Percentiles rank a stretch among this genome's conserved stretches.
These are phyloP conservation scores for Leavenworthia alabamica DNA, from an alignment of 345 rosid genomes.

Conservation along the genomic window DNA sequence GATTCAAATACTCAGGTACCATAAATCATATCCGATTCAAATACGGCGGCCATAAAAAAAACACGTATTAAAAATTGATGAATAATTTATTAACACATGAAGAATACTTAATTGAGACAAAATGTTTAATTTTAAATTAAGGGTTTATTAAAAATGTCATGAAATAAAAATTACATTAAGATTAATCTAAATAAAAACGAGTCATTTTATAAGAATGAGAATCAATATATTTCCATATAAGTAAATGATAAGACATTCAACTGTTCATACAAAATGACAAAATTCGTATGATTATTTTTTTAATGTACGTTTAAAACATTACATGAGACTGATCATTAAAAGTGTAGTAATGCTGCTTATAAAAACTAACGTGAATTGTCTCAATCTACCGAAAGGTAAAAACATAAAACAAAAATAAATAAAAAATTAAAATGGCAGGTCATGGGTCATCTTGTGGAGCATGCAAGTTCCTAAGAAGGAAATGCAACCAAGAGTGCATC, in stretches of 20 bases:
- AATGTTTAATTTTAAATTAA: no score
- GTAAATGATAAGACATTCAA: not conserved
- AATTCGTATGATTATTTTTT: not conserved
- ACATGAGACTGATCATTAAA: not conserved
- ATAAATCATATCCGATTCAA: not conserved
- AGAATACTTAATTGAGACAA: no score
- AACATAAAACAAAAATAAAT: not conserved
- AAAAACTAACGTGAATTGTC: constrained; percentile 14
- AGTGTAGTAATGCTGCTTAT: constrained; percentile 23
- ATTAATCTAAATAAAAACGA: not conserved
- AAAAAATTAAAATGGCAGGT: constrained; percentile 7
- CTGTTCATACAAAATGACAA: not conserved
- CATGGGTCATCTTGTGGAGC: constrained; percentile 57
- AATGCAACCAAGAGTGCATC: constrained; percentile 46
- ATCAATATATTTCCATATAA: no score
- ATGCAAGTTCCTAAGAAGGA: constrained; percentile 56
- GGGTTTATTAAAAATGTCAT: not conserved
- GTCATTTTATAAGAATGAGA: not conserved
- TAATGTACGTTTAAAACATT: not conserved
- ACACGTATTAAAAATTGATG: not conserved
- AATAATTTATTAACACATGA: not conserved
- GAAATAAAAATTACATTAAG: no score
- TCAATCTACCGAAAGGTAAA: not conserved
- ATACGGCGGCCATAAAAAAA: not conserved
- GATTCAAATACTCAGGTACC: no score